Evolutionary conservation across 139 green algal genomes (phyloP).

Genomic region (Bryopsis sp.): DNA sequence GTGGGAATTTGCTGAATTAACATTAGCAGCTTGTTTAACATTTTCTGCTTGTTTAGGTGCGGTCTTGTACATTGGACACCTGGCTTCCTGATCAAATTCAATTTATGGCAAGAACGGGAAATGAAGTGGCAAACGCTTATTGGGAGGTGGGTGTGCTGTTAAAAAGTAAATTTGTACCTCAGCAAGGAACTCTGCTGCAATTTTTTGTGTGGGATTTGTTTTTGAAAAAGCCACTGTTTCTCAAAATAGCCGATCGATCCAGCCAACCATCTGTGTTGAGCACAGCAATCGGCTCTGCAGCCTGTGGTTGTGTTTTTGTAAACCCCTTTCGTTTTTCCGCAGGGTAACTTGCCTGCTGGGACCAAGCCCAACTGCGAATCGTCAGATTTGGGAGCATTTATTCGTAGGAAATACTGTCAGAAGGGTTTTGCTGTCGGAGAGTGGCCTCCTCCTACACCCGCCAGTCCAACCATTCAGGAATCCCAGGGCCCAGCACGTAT

Average conservation of each 20-base stretch:
- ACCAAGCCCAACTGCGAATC: no score
- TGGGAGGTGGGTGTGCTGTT: conserved; percentile 13
- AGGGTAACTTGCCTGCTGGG: background rate
- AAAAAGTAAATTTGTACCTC: no score
- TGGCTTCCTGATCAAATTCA: conserved; percentile 48
- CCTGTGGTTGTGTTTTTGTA: background rate
- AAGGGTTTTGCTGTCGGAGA: conserved; percentile 1
- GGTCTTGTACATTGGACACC: conserved; percentile 52
- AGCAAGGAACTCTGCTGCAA: background rate
- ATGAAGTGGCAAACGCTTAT: conserved; percentile 15
- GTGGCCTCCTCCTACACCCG: background rate
- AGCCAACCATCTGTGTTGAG: background rate
- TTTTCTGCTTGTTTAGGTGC: conserved; percentile 38
- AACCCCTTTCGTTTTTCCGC: background rate
- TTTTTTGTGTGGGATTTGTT: no score
- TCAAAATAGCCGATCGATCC: background rate
- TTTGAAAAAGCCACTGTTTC: no score
- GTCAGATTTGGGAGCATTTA: background rate
- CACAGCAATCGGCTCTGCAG: background rate
- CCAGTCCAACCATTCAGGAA: background rate
- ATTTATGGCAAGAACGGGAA: conserved; percentile 7
- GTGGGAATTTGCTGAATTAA: no score
- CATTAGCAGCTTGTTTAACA: background rate
- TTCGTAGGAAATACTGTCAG: background rate
- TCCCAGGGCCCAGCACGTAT: no score